Conservation (phyloP, 345 rosid species). For the Orychophragmus violaceus region DNA sequence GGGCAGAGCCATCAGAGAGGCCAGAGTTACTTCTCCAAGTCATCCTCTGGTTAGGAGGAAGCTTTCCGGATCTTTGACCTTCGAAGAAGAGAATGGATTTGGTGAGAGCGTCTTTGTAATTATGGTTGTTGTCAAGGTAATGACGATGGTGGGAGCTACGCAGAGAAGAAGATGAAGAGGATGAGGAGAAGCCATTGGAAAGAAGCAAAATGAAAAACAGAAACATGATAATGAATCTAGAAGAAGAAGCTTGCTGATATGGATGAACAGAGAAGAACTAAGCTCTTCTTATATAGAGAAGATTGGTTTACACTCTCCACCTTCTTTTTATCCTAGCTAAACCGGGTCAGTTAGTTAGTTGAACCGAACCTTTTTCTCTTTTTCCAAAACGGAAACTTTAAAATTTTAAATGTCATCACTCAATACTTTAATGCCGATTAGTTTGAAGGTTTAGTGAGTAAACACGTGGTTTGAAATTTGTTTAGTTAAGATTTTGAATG, state of each 20-base stretch:
- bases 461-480: too few relatives aligned
- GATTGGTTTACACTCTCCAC: background rate
- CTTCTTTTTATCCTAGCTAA: background rate
- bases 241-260: slow-evolving; percentile 3
- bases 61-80: slow-evolving; percentile 85
- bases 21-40: slow-evolving; percentile 88
- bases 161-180: slow-evolving; percentile 5
- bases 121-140: slow-evolving; percentile 46
- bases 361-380: background rate
- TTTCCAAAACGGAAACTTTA: background rate
- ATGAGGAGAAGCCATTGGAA: slow-evolving; percentile 43
- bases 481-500: too few relatives aligned
- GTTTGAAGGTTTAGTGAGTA: too few relatives aligned
- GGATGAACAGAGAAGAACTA: background rate
- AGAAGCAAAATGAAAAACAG: slow-evolving; percentile 33
- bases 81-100: slow-evolving; percentile 82
- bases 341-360: background rate
- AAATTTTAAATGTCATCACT: background rate
- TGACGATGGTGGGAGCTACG: slow-evolving; percentile 32
- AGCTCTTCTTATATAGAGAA: slow-evolving; percentile 1
- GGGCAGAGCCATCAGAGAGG: slow-evolving; percentile 76
- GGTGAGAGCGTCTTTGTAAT: slow-evolving; percentile 79
- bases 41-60: slow-evolving; percentile 70
- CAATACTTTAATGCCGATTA: background rate
- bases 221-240: slow-evolving; percentile 12